These are phyloP conservation scores for Rubia occidens DNA, from an alignment of 305 asterid species.

Conservation along the genomic window DNA sequence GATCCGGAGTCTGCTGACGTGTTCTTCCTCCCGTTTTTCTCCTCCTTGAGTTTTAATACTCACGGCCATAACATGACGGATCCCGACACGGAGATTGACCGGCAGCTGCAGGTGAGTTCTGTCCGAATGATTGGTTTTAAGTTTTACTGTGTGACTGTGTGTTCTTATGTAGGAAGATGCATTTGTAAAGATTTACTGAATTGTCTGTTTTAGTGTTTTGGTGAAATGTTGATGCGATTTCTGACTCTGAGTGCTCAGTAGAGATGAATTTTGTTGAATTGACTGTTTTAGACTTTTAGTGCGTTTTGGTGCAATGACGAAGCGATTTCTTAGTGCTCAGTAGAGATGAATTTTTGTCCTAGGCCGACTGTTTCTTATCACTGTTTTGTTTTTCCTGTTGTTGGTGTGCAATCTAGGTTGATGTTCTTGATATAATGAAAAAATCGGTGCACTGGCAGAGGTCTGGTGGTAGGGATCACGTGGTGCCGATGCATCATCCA, in stretches of 20 bases:
- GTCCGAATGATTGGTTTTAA: neutral
- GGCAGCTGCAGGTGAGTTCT: conserved; percentile 52
- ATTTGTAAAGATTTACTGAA: neutral
- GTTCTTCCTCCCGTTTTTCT: conserved; percentile 60
- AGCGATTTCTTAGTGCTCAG: too few relatives aligned
- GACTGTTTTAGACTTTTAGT: too few relatives aligned
- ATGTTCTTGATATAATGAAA: conserved; percentile 44
- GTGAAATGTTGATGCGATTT: neutral
- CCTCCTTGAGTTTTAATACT: conserved; percentile 55
- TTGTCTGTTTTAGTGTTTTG: neutral
- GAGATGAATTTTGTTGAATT: too few relatives aligned
- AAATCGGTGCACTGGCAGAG: conserved; percentile 70
- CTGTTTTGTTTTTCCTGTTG: neutral
- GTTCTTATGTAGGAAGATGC: neutral
- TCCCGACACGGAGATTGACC: conserved; percentile 45
- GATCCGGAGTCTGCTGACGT: conserved; percentile 55
- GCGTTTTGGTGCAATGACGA: too few relatives aligned
- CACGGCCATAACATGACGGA: conserved; percentile 51
- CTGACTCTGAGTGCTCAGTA: too few relatives aligned
- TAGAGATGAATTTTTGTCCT: too few relatives aligned
- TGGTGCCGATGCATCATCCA: conserved; percentile 92
- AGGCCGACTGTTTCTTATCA: conserved; percentile 12
- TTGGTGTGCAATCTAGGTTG: conserved; percentile 34
- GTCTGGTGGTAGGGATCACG: conserved; percentile 78
- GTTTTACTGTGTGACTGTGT: neutral